phyloP scores from a whole-genome alignment of 2,329 filamentous ascomycete genomes.

The Fusarium udum region DNA sequence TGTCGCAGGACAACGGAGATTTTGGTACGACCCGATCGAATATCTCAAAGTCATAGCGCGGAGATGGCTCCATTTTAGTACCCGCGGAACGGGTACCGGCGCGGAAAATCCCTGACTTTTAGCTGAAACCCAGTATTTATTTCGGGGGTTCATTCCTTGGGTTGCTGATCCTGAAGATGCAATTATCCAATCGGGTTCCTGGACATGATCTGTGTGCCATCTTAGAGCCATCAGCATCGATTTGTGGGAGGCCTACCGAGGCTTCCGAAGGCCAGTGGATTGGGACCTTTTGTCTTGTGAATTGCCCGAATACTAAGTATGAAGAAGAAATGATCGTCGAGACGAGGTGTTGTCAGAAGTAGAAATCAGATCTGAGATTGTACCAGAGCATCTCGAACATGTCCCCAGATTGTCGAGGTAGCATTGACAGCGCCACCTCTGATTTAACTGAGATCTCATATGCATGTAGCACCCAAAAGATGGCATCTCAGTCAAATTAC shows the following conservation, averaged over 20 bases:
- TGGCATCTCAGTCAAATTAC: not conserved
- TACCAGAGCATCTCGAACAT: not conserved
- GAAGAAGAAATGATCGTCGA: not conserved
- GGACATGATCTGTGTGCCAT: not conserved
- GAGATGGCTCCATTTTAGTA: slow-evolving; percentile 1
- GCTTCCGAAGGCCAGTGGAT: not conserved
- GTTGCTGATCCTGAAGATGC: not conserved
- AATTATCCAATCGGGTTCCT: not conserved
- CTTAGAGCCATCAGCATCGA: not conserved
- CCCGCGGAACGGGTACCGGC: not conserved
- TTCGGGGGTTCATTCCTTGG: not conserved
- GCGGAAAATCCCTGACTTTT: not conserved
- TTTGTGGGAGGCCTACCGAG: not conserved
- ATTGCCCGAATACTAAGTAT: not conserved
- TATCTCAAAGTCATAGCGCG: not conserved
- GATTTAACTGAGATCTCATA: not conserved
- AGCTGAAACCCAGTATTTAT: not conserved
- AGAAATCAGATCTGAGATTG: not conserved
- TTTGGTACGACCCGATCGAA: not conserved
- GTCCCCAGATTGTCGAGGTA: not conserved
- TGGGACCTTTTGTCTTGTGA: not conserved
- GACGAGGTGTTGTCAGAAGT: not conserved
- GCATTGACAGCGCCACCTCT: not conserved
- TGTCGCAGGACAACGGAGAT: not conserved
- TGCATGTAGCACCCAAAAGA: not conserved